Conservation (phyloP, 2,329 filamentous ascomycete genomes). For the Tolypocladium ovalisporum region DNA sequence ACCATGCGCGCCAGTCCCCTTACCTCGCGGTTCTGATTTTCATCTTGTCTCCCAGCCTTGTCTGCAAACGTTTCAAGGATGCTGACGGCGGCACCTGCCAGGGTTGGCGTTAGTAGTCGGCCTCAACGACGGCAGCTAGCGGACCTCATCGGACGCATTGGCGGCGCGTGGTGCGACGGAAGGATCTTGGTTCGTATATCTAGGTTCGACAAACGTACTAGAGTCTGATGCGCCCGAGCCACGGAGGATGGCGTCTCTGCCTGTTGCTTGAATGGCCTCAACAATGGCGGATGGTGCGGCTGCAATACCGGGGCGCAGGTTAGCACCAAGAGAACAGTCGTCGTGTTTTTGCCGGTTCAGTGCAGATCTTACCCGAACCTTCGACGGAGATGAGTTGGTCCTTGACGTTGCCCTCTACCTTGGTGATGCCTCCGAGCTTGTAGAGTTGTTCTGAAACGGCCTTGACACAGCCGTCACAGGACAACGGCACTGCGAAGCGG, state of each 20-base stretch:
- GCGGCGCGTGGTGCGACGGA: not conserved
- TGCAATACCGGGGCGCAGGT: conserved; percentile 12
- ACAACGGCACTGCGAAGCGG: conserved; percentile 88
- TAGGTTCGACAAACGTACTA: conserved; percentile 41
- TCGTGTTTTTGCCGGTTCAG: not conserved
- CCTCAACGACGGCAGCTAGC: not conserved
- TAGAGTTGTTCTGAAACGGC: conserved; percentile 71
- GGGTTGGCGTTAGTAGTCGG: not conserved
- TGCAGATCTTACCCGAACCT: conserved; percentile 53
- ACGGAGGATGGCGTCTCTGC: conserved; percentile 86
- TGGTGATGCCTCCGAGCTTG: conserved; percentile 68
- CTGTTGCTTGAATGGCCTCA: conserved; percentile 76
- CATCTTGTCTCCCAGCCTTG: conserved; percentile 31
- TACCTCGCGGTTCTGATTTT: conserved; percentile 45
- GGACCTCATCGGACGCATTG: not conserved
- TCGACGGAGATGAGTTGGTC: conserved; percentile 77
- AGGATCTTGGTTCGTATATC: conserved; percentile 1
- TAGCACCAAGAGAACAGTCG: not conserved
- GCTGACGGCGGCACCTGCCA: conserved; percentile 70
- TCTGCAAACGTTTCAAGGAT: conserved; percentile 82
- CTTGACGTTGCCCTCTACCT: conserved; percentile 71
- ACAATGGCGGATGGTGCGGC: conserved; percentile 86
- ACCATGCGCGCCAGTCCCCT: conserved; percentile 89
- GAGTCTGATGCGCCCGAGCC: conserved; percentile 71
- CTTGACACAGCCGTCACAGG: conserved; percentile 81